Evolutionary conservation across 371 early-diverging fungal species (phyloP), one percentile per base, ranked within the genome.

Genomic region (Mortierella sp.): DNA sequence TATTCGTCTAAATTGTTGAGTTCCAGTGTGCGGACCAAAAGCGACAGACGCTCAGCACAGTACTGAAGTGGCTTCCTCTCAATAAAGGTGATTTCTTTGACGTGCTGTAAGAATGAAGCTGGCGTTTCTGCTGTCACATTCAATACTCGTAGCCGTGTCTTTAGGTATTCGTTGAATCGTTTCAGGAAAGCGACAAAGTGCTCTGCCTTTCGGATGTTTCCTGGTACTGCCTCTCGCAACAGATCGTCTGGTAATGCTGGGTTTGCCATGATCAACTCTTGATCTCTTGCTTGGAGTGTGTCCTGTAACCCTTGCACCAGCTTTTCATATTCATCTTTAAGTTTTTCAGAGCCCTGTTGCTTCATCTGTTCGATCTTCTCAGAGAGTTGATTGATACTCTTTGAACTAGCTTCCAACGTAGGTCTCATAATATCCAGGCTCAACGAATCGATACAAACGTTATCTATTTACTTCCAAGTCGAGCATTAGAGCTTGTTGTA

Each of bases 51-150:
- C 80, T 98, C 97, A 0, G 99, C 91, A 74, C 96, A 96, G 76
- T 97, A 98, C 65, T 95, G 89, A 48, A 99, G 81, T 0, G 99
- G 98, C 75, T 97, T 97, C 67, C 89, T 84, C 45, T 99, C 99
- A 64, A 98, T 98, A 64, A 84, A 95, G 0, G 98, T 97, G 12
- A 97, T 90, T 57, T 99, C 98, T 64, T 93, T 94, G 15, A 99
- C 83, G 72, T 96, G 95, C 74, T 94, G 92, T 59, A 98, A 75
- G 75, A 99, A 99, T 2, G 97, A 95, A 1, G 87, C 83, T 1
- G 99, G 96, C 29, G 94, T 93, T 81, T 99, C 99, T 4, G 98
- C 97, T 11, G 99, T 97, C 4, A 99, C 97, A 75, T 99, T 98
- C 88, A 96, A 91, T 9, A 97, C 96, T 60, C 99, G 91, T 84